phyloP scores from a whole-genome alignment of 2,329 filamentous ascomycete species.

The Botrytis elliptica region DNA sequence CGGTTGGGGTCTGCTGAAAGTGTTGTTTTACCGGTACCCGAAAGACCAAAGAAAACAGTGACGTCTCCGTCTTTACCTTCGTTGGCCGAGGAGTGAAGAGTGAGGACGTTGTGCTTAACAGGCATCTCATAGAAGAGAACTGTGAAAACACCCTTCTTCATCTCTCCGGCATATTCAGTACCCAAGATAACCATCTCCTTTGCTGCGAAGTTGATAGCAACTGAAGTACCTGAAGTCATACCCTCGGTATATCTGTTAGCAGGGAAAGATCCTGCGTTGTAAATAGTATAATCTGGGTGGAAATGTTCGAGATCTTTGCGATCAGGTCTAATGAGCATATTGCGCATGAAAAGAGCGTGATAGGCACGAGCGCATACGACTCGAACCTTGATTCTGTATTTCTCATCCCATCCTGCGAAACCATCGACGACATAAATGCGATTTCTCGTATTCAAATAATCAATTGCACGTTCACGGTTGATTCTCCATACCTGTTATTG shows the following conservation, averaged over 20 bases:
- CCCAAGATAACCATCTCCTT: conserved; percentile 99
- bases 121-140: conserved; percentile 99
- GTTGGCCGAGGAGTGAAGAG: conserved; percentile 97
- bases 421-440: conserved; percentile 98
- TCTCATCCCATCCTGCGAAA: conserved; percentile 96
- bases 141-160: conserved; percentile 99
- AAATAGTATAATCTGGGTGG: conserved; percentile 99
- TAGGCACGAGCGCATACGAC: conserved; percentile 98
- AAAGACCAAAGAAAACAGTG: conserved; percentile 98
- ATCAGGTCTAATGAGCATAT: conserved; percentile 97
- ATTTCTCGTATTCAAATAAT: conserved; percentile 98
- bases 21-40: conserved; percentile 97
- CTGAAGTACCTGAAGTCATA: conserved; percentile 98
- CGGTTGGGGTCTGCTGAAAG: conserved; percentile 96
- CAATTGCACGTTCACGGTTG: conserved; percentile 96
- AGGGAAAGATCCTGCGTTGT: conserved; percentile 98
- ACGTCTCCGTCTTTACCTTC: conserved; percentile 93
- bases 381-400: conserved; percentile 95
- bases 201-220: conserved; percentile 97
- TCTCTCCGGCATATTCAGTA: conserved; percentile 96
- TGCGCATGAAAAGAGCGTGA: conserved; percentile 99
- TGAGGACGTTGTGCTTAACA: conserved; percentile 98
- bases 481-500: conserved; percentile 87
- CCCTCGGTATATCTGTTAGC: conserved; percentile 97
- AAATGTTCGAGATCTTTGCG: conserved; percentile 93